Conservation (phyloP, 345 rosid species). For the Passiflora organensis region DNA sequence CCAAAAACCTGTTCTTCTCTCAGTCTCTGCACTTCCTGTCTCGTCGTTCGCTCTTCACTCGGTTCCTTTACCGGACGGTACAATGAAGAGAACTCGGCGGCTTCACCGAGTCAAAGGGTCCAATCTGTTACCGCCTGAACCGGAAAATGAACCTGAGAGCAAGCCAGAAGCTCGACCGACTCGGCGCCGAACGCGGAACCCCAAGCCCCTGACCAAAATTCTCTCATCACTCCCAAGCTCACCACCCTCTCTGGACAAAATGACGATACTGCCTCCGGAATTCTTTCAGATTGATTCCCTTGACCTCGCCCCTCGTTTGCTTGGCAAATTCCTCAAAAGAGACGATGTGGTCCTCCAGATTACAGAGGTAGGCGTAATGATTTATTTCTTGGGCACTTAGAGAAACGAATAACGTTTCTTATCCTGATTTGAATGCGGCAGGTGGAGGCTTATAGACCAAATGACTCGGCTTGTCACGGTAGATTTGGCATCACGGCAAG, state of each 20-base stretch:
- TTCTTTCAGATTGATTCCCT: conserved; percentile 83
- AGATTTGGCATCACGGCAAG: conserved; percentile 77
- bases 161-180: background rate
- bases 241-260: conserved; percentile 16
- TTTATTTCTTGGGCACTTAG: too few species aligned
- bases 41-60: background rate
- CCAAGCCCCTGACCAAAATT: conserved; percentile 8
- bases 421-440: too few species aligned
- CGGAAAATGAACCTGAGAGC: background rate
- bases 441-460: conserved; percentile 95
- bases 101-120: conserved; percentile 12
- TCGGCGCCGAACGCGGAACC: conserved; percentile 14
- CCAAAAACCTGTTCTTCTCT: too few species aligned
- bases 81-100: conserved; percentile 15
- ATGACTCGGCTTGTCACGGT: conserved; percentile 94
- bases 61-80: background rate
- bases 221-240: conserved; percentile 10
- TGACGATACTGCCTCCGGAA: conserved; percentile 45
- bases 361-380: conserved; percentile 92
- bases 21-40: background rate
- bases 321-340: conserved; percentile 75
- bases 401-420: too few species aligned
- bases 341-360: conserved; percentile 77
- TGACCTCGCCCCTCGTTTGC: conserved; percentile 86
- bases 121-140: background rate